Percentiles rank a stretch among this genome's conserved stretches.
phyloP scores from a whole-genome alignment of 345 rosid species.

The Clarkia xantiana region DNA sequence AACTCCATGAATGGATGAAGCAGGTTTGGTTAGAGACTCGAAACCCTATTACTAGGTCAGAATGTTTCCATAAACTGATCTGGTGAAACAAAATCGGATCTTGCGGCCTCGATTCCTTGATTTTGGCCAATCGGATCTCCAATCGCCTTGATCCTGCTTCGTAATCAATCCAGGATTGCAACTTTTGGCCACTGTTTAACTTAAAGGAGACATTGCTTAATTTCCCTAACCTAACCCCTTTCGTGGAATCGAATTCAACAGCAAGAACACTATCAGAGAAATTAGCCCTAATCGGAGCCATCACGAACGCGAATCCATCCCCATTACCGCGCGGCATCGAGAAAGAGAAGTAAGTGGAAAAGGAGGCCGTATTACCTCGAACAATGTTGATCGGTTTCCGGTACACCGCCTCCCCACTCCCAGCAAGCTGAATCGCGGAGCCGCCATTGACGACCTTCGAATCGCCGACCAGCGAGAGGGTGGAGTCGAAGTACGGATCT shows the following conservation, averaged over 20 bases:
- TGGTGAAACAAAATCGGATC: conserved; percentile 19
- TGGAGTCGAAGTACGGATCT: conserved; percentile 27
- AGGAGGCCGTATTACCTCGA: conserved; percentile 18
- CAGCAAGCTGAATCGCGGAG: conserved; percentile 16
- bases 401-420: conserved; percentile 24
- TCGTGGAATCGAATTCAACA: conserved; percentile 27
- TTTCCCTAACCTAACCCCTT: conserved; percentile 19
- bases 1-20: conserved; percentile 36
- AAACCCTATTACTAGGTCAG: conserved; percentile 25
- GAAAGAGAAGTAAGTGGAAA: conserved; percentile 28
- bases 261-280: conserved; percentile 17
- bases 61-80: conserved; percentile 27
- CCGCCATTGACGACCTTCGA: conserved; percentile 15
- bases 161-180: conserved; percentile 45
- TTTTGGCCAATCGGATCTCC: conserved; percentile 32
- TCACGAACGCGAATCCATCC: conserved; percentile 25
- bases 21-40: conserved; percentile 21
- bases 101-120: conserved; percentile 21
- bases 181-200: conserved; percentile 24
- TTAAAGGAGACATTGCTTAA: conserved; percentile 17
- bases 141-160: conserved; percentile 31
- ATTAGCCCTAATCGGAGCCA: conserved; percentile 25
- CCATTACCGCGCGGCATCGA: conserved; percentile 23
- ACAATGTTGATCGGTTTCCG: conserved; percentile 25
- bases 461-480: conserved; percentile 23